Evolutionary conservation across 805 yeast species (phyloP).

Genomic region (Starmerella sirachaensis): DNA sequence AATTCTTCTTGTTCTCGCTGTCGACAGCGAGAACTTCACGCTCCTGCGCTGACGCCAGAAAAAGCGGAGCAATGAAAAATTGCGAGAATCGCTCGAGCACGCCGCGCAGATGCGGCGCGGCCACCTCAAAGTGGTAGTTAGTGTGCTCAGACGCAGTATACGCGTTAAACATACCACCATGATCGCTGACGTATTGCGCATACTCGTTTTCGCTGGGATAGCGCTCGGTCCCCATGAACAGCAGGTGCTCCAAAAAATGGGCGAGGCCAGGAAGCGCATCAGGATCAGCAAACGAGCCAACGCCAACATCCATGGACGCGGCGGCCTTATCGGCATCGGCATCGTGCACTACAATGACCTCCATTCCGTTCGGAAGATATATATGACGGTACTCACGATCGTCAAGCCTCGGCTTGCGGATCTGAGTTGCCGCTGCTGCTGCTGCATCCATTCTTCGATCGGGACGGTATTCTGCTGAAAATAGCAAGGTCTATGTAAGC

Average conservation of each 20-base stretch:
- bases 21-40: slow-evolving; percentile 92
- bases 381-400: slow-evolving; percentile 64
- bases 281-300: slow-evolving; percentile 78
- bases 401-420: slow-evolving; percentile 39
- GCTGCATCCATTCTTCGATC: too few species aligned
- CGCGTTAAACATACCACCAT: slow-evolving; percentile 85
- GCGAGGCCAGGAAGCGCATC: slow-evolving; percentile 64
- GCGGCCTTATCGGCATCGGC: slow-evolving; percentile 52
- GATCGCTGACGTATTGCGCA: slow-evolving; percentile 60
- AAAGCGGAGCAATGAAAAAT: slow-evolving; percentile 78
- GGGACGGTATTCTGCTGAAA: too few species aligned
- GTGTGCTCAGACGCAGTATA: slow-evolving; percentile 83
- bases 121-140: slow-evolving; percentile 79
- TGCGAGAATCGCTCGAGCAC: slow-evolving; percentile 90
- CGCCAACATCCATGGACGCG: slow-evolving; percentile 59
- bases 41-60: slow-evolving; percentile 62
- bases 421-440: too few species aligned
- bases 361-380: slow-evolving; percentile 56
- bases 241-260: slow-evolving; percentile 76
- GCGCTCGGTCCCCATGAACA: slow-evolving; percentile 69
- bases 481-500: too few species aligned
- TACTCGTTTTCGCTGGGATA: slow-evolving; percentile 68
- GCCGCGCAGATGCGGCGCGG: slow-evolving; percentile 63
- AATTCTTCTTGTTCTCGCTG: slow-evolving; percentile 86
- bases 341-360: slow-evolving; percentile 62